Conservation (phyloP, 2,329 filamentous ascomycete genomes). For the Cercospora sp. region DNA sequence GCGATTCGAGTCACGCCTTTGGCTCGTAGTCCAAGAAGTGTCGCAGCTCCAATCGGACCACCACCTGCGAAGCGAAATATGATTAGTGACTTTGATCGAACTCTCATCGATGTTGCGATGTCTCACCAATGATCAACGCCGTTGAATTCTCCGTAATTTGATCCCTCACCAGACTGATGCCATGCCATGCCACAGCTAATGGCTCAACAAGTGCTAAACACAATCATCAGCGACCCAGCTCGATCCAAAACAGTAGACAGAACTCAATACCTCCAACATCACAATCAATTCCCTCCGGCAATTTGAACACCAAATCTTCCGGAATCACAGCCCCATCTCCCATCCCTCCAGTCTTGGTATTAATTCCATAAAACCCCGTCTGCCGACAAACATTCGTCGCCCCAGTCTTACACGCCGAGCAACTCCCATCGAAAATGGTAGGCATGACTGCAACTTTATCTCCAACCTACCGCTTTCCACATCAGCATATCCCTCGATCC, state of each 20-base stretch:
- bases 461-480: slow-evolving; percentile 2
- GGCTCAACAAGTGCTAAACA: slow-evolving; percentile 12
- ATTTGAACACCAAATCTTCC: slow-evolving; percentile 12
- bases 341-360: slow-evolving; percentile 17
- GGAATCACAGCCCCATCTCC: slow-evolving; percentile 13
- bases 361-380: slow-evolving; percentile 13
- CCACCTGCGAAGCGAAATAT: slow-evolving; percentile 1
- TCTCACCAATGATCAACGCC: slow-evolving; percentile 10
- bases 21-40: slow-evolving; percentile 14
- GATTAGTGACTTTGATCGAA: background rate
- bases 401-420: slow-evolving; percentile 11
- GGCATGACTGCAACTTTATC: slow-evolving; percentile 19
- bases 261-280: slow-evolving; percentile 15
- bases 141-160: background rate
- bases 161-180: background rate
- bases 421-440: slow-evolving; percentile 14
- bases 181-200: slow-evolving; percentile 17
- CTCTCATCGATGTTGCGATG: background rate
- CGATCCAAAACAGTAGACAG: too few species aligned
- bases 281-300: slow-evolving; percentile 14
- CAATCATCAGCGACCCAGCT: background rate
- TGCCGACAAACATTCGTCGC: slow-evolving; percentile 12
- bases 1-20: slow-evolving; percentile 13
- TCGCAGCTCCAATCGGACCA: slow-evolving; percentile 16
- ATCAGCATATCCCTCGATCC: background rate